Base-by-base conservation (phyloP, 208 protist genomes). In the Strigomonas culicis region DNA sequence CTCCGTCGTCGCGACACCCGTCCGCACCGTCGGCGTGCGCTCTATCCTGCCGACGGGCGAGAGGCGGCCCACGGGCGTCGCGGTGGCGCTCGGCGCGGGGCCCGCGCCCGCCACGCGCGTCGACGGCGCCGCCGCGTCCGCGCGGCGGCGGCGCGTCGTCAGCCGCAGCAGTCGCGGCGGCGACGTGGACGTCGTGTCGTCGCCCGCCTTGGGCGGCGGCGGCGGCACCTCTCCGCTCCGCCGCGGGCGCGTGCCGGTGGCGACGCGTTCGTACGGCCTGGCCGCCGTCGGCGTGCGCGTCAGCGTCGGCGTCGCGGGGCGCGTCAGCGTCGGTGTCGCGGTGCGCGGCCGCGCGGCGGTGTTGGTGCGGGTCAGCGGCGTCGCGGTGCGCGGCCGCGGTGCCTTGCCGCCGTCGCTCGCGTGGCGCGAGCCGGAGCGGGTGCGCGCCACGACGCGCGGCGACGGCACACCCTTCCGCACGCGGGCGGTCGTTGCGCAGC, bases 351-450 rank as follows among this genome's bases (percentile, higher is more conserved):
- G 59, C 0, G 58, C 66, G 24, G 58, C 59, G 2, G 63, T 69
- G 63, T 65, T 63, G n/a, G 61, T 71, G 58, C 63, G 72, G 13
- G 52, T 56, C 39, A 73, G 59, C 44, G 64, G 61, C 24, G 56
- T 52, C 22, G 47, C 31, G 36, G 4, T 8, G 44, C 4, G 2
- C 15, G 10, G 7, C 15, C 15, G 2, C n/a, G 8, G 2, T 30
- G 28, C 28, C 10, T 36, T 30, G 51, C 51, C 51, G 51, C 51
- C 19, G 43, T 24, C 17, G 43, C 34, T 39, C 34, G 10, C 34
- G 34, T 39, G 4, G 34, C 34, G 34, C 34, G 34, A 39, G 7
- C 7, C 10, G 34, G 34, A 39, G 34, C 34, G 34, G 34, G 34
- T 39, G 34, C 34, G 34, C 34, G 10, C 34, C 34, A 4, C 34